Conservation (phyloP, 75 land plant species). For the Azolla pinnata region DNA sequence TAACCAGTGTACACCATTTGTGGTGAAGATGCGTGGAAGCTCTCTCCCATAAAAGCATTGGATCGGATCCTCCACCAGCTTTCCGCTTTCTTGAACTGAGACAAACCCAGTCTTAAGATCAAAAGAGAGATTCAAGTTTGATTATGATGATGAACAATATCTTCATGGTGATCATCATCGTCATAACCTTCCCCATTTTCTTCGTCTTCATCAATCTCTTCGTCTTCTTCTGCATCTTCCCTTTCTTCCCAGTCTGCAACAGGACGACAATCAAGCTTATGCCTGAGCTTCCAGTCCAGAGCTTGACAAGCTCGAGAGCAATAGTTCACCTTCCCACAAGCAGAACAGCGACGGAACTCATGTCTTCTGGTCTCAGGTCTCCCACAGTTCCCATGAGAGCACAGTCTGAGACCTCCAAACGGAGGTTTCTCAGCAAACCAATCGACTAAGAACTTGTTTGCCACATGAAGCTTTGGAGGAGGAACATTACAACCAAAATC, state of each 20-base stretch:
- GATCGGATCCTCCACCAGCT: no score
- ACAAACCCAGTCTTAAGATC: no score
- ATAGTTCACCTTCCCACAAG: slow-evolving; percentile 75
- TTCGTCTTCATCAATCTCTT: slow-evolving; percentile 12
- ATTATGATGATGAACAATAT: no score
- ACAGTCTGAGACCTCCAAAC: slow-evolving; percentile 37
- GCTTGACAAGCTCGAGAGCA: slow-evolving; percentile 94
- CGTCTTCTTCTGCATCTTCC: slow-evolving; percentile 27
- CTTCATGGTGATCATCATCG: no score
- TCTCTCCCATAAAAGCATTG: no score
- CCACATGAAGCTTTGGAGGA: slow-evolving; percentile 56
- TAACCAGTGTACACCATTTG: no score
- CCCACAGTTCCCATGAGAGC: slow-evolving; percentile 73
- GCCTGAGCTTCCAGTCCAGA: slow-evolving; percentile 69
- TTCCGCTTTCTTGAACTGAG: no score
- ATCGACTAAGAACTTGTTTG: slow-evolving; percentile 59
- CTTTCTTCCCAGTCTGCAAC: slow-evolving; percentile 54
- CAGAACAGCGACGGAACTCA: slow-evolving; percentile 88
- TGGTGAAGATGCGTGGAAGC: no score
- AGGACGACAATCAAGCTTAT: slow-evolving; percentile 63
- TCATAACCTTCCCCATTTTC: slow-evolving; percentile 10
- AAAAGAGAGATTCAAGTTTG: no score
- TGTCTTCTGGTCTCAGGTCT: slow-evolving; percentile 71
- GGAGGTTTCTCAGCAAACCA: slow-evolving; percentile 45
- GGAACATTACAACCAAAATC: slow-evolving; percentile 82